Percentiles rank a stretch among this genome's conserved stretches.
phyloP scores from a whole-genome alignment of 192 early-diverging fungal genomes.

The Umbelopsis isabellina region DNA sequence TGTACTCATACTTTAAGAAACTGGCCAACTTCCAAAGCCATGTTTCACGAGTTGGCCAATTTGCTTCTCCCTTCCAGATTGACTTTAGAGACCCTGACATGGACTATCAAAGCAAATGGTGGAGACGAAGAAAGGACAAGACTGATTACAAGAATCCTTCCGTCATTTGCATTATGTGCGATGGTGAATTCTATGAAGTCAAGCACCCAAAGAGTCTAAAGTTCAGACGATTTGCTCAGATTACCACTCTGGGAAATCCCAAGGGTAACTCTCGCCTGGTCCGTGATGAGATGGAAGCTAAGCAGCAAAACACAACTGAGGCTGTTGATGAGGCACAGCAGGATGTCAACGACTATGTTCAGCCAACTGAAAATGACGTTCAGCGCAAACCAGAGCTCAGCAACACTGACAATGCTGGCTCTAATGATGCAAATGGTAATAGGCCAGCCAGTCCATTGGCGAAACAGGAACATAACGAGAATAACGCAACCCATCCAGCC shows the following conservation, averaged over 20 bases:
- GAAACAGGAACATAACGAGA: not conserved
- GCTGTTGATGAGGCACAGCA: slow-evolving; percentile 3
- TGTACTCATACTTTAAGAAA: slow-evolving; percentile 68
- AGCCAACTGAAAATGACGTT: not conserved
- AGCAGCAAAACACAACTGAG: not conserved
- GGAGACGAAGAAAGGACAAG: slow-evolving; percentile 23
- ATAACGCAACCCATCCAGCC: not conserved
- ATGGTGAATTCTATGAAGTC: slow-evolving; percentile 79
- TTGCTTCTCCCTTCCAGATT: slow-evolving; percentile 56
- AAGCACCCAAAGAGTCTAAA: slow-evolving; percentile 60
- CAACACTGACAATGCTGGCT: not conserved
- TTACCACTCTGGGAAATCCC: slow-evolving; percentile 61
- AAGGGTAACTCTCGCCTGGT: slow-evolving; percentile 30
- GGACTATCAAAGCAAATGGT: slow-evolving; percentile 30
- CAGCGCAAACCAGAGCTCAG: not conserved
- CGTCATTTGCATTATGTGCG: slow-evolving; percentile 71
- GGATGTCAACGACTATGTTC: slow-evolving; percentile 2
- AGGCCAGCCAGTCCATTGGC: not conserved
- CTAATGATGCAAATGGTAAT: not conserved
- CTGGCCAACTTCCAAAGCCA: slow-evolving; percentile 53
- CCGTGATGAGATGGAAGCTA: slow-evolving; percentile 24
- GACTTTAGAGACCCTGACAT: slow-evolving; percentile 53
- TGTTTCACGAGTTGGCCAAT: slow-evolving; percentile 70
- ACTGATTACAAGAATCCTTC: slow-evolving; percentile 39
- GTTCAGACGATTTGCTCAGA: slow-evolving; percentile 65